These are phyloP conservation scores for Camellia lanceoleosa DNA, from an alignment of 148 eudicot genomes.

Conservation along the genomic window DNA sequence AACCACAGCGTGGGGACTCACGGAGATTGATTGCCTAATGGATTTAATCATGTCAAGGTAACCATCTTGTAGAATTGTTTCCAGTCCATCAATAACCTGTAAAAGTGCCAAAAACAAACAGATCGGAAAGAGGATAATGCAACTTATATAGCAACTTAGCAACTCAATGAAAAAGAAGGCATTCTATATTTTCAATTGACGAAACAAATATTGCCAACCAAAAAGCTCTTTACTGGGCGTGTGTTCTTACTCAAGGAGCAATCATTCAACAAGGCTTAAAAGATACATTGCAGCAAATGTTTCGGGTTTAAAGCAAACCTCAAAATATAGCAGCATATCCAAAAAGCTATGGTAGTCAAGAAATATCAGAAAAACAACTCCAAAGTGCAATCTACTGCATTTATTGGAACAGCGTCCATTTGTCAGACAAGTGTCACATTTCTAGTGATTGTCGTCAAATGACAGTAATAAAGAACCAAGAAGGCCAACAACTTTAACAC, in stretches of 20 bases:
- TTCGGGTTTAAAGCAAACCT: neutral
- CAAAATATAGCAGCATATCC: neutral
- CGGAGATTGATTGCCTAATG: constrained; percentile 46
- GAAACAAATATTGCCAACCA: neutral
- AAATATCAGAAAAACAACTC: neutral
- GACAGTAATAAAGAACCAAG: neutral
- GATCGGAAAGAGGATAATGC: neutral
- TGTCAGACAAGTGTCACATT: neutral
- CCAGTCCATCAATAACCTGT: constrained; percentile 78
- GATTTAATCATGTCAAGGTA: constrained; percentile 36
- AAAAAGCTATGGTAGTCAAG: neutral
- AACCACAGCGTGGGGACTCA: constrained; percentile 44
- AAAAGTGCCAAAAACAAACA: constrained; percentile 4
- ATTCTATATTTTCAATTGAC: neutral
- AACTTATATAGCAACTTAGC: neutral
- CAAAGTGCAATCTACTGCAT: neutral
- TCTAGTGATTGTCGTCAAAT: neutral
- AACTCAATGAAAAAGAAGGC: neutral
- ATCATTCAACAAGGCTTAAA: neutral
- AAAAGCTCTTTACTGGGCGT: neutral
- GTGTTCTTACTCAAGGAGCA: neutral
- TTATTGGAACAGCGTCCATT: neutral
- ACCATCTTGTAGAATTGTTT: constrained; percentile 27
- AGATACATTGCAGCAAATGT: constrained; percentile 5
- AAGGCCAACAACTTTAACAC: neutral